These are phyloP conservation scores for Coprinopsis marcescibilis DNA, from an alignment of 768 basidiomycete species.

Conservation along the genomic window DNA sequence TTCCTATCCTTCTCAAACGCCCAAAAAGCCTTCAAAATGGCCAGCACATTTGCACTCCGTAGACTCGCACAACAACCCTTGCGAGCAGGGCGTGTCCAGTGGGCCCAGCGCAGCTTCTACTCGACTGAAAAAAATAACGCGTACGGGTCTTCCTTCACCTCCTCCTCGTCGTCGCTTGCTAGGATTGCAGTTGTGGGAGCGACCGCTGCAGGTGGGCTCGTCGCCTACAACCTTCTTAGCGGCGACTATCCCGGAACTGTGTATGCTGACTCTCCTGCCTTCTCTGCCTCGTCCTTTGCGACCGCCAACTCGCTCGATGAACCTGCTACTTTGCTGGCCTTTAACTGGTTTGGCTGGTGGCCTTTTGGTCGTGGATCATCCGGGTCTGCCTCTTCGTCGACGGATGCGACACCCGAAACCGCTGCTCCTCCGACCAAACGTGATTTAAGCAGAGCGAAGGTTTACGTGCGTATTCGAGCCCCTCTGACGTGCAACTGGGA, in stretches of 20 bases:
- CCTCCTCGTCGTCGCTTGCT: neutral
- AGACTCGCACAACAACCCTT: neutral
- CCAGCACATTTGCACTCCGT: neutral
- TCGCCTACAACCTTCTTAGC: conserved; percentile 3
- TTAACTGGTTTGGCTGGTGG: neutral
- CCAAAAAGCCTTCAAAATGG: neutral
- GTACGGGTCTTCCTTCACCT: conserved; percentile 5
- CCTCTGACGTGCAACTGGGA: neutral
- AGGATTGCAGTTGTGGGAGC: conserved; percentile 2
- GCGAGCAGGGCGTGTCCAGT: neutral
- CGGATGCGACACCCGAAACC: neutral
- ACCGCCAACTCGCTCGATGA: neutral
- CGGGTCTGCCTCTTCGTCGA: too few species aligned
- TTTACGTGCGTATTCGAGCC: neutral
- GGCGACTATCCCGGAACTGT: neutral
- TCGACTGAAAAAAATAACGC: conserved; percentile 2
- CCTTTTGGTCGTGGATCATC: conserved; percentile 1
- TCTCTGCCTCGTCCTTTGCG: neutral
- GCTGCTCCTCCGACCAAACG: neutral
- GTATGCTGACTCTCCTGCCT: conserved; percentile 6
- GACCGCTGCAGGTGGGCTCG: conserved; percentile 1
- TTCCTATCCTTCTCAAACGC: neutral
- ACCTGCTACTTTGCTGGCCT: neutral
- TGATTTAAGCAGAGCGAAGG: conserved; percentile 5
- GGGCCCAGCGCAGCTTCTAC: conserved; percentile 2